Percentiles rank a stretch among this genome's conserved stretches.
phyloP scores from a whole-genome alignment of 2,329 filamentous ascomycete genomes.

The Exophiala spinifera region DNA sequence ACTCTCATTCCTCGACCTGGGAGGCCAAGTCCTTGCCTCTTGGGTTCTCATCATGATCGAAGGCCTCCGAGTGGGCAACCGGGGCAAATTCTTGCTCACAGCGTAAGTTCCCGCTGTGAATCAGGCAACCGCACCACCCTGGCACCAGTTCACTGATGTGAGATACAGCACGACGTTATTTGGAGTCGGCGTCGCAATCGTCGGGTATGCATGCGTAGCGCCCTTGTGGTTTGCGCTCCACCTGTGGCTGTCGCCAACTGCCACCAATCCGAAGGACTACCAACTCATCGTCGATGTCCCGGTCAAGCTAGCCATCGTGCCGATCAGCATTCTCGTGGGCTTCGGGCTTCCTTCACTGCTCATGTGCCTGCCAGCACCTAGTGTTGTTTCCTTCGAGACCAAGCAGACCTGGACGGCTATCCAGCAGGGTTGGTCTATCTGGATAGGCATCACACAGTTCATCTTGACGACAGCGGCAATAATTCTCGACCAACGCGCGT shows the following conservation, averaged over 20 bases:
- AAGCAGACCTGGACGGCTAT: constrained; percentile 50
- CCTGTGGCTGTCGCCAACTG: constrained; percentile 43
- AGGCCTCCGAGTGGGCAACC: constrained; percentile 44
- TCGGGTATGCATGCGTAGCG: constrained; percentile 44
- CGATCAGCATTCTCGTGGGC: constrained; percentile 41
- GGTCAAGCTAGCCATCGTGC: constrained; percentile 37
- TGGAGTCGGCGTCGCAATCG: constrained; percentile 42
- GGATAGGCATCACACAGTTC: constrained; percentile 42
- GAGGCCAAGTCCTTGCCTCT: constrained; percentile 41
- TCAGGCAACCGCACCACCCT: background rate
- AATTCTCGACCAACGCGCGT: constrained; percentile 29
- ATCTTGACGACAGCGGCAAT: constrained; percentile 31
- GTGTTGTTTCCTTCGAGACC: constrained; percentile 36
- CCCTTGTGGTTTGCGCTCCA: constrained; percentile 46
- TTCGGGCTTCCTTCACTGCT: constrained; percentile 46
- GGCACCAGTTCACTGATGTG: constrained; percentile 11
- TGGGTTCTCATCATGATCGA: constrained; percentile 47
- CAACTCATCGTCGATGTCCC: constrained; percentile 34
- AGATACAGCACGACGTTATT: constrained; percentile 36
- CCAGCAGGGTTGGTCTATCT: constrained; percentile 53
- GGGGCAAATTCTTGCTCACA: constrained; percentile 32
- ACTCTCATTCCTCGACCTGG: constrained; percentile 40
- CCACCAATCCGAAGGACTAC: constrained; percentile 35
- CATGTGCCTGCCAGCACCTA: constrained; percentile 45
- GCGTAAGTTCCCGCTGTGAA: constrained; percentile 7